A percentile compares a stretch with the other conserved stretches of the same genome.
Conservation (phyloP, 805 yeast genomes). For the Ogataea haglerorum region DNA sequence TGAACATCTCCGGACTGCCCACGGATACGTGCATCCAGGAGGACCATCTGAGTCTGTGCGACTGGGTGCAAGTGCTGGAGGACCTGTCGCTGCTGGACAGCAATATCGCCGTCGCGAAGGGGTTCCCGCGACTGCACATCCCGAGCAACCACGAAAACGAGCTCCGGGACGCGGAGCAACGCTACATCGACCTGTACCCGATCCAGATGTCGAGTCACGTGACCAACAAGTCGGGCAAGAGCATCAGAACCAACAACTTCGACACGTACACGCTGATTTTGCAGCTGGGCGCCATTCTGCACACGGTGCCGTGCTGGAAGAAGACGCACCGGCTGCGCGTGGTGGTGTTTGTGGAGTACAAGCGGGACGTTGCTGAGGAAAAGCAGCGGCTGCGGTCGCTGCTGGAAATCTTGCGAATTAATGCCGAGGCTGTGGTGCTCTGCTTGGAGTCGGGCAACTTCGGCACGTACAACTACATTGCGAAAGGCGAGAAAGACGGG, state of each 20-base stretch:
- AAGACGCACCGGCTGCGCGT: conserved; percentile 70
- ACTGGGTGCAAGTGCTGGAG: conserved; percentile 92
- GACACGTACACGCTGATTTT: conserved; percentile 93
- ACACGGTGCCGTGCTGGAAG: conserved; percentile 94
- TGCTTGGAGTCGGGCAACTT: conserved; percentile 58
- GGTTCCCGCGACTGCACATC: conserved; percentile 64
- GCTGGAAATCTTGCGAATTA: conserved; percentile 75
- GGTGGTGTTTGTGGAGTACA: conserved; percentile 83
- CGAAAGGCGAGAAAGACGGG: conserved; percentile 56
- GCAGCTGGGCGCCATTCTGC: conserved; percentile 88
- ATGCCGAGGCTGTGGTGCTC: conserved; percentile 73
- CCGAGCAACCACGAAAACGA: conserved; percentile 46
- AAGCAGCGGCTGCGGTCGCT: conserved; percentile 55
- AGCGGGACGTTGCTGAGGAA: conserved; percentile 70
- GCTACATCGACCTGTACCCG: conserved; percentile 86
- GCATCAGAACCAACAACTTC: conserved; percentile 80
- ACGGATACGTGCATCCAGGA: conserved; percentile 79
- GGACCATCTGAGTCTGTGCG: conserved; percentile 60
- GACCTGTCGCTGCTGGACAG: conserved; percentile 85
- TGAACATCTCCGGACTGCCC: conserved; percentile 23
- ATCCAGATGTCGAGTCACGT: conserved; percentile 93
- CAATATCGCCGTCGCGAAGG: conserved; percentile 91
- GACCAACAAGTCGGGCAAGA: conserved; percentile 53
- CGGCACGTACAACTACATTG: conserved; percentile 67
- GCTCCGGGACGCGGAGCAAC: conserved; percentile 33